Evolutionary conservation across 805 yeast genomes (phyloP).

Genomic region (Saccharomyces paradoxus): DNA sequence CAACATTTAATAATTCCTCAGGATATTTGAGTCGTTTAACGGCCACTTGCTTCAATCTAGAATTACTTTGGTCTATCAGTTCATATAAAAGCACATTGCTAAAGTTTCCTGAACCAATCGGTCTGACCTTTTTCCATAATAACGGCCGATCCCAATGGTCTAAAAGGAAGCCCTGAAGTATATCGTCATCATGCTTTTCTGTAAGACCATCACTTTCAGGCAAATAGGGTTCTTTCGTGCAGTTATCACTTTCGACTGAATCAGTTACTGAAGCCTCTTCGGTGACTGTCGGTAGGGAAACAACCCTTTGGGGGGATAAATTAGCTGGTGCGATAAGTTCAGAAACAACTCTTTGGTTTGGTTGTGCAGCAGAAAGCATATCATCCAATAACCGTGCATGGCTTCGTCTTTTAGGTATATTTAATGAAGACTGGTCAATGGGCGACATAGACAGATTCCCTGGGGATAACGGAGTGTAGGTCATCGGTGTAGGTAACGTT

Average conservation of each 20-base stretch:
- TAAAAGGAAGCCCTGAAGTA: slow-evolving; percentile 16
- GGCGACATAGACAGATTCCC: slow-evolving; percentile 12
- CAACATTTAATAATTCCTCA: slow-evolving; percentile 16
- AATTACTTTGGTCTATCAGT: slow-evolving; percentile 15
- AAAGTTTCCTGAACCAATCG: slow-evolving; percentile 62
- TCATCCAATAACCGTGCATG: background rate
- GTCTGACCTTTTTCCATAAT: slow-evolving; percentile 32
- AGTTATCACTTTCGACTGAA: background rate
- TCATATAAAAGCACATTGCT: slow-evolving; percentile 52
- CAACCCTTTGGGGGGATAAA: slow-evolving; percentile 16
- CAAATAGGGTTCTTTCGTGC: background rate
- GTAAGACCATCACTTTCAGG: slow-evolving; percentile 1
- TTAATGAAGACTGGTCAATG: slow-evolving; percentile 6
- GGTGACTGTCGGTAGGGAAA: slow-evolving; percentile 19
- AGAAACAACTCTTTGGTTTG: slow-evolving; percentile 19
- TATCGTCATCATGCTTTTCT: slow-evolving; percentile 6
- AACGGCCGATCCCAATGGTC: slow-evolving; percentile 9
- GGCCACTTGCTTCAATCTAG: slow-evolving; percentile 41
- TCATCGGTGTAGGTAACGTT: slow-evolving; percentile 28
- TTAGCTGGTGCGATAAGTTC: slow-evolving; percentile 19
- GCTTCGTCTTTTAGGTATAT: slow-evolving; percentile 13
- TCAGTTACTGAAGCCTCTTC: slow-evolving; percentile 8
- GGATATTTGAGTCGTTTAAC: slow-evolving; percentile 54
- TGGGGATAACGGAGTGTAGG: slow-evolving; percentile 21
- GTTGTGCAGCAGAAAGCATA: background rate